Percentiles rank a stretch among this genome's conserved stretches.
Conservation (phyloP, 1,139 yeast genomes). For the Magnusiomyces paraingens region DNA sequence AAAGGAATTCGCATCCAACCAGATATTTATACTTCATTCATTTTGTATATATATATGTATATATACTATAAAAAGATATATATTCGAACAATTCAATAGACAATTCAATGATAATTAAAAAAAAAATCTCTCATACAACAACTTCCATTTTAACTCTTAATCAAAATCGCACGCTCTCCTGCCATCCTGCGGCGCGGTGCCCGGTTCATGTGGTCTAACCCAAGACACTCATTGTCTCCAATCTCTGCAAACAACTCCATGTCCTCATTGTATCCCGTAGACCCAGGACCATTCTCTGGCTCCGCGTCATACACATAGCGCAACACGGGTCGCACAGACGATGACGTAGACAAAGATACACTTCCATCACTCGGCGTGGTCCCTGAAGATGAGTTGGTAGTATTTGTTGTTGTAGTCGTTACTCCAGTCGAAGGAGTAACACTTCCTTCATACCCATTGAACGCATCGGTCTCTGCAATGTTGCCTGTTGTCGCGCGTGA, state of each 20-base stretch:
- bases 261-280: constrained; percentile 18
- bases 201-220: constrained; percentile 84
- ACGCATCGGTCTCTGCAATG: neutral
- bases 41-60: too few relatives aligned
- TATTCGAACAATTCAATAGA: too few relatives aligned
- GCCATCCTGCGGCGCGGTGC: constrained; percentile 31
- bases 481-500: neutral
- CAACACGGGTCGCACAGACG: neutral
- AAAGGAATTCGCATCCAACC: too few relatives aligned
- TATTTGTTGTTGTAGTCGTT: neutral
- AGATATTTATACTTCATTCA: too few relatives aligned
- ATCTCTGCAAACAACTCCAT: constrained; percentile 51
- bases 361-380: neutral
- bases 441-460: constrained; percentile 1
- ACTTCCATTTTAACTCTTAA: constrained; percentile 27
- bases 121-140: neutral
- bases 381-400: neutral
- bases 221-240: constrained; percentile 49
- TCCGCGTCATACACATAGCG: too few relatives aligned
- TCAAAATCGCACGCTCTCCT: constrained; percentile 55
- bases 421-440: neutral
- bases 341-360: neutral
- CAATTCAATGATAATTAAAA: neutral
- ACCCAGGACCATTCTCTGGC: neutral
- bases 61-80: neutral